Evolutionary conservation across 2,329 filamentous ascomycete species (phyloP), one percentile per base, ranked within the genome.

Genomic region (Thermochaetoides dissita): DNA sequence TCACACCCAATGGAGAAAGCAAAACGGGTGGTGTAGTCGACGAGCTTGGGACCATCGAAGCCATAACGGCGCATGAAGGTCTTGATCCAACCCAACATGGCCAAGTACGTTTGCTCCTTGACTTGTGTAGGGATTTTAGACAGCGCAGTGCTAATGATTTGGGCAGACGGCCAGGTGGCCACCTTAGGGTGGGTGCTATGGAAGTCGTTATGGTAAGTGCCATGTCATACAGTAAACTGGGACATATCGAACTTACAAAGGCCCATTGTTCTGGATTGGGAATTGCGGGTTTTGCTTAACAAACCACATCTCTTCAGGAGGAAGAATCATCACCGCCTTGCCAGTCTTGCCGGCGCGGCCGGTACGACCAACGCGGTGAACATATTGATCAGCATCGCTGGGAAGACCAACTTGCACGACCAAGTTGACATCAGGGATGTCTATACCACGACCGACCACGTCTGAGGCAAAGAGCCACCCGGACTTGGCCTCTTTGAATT

Each of bases 381-480:
- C 71, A 54, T 79, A 79, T 38, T 71, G 67, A 52, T 77, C 72
- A 40, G 67, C 64, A 47, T 68, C 65, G 1, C 60, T 57, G 3
- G 75, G 71, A 10, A 70, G 45, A 41, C 74, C 72, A 7, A 77
- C 53, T 55, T 79, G 75, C 46, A 79, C 66, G 44, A 79, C 73
- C 50, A 78, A 72, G n/a, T 69, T 72, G 38, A 79, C 74, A 36
- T 68, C 63, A 28, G 58, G 58, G 38, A 60, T 59, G 38, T 84
- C 79, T 75, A 84, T 81, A 50, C 79, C 79, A 49, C 79, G 74
- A 8, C 79, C 79, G 24, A 81, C 74, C 33, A 84, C 78, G 53
- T 84, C 80, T 1, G 79, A 82, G 3, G 80, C 80, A 41, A 82
- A 71, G 35, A 84, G 64, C 39, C 83, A 68, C 33, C 64, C 65